These are phyloP conservation scores for Lachancea thermotolerans DNA, from an alignment of 805 yeast species.

Conservation along the genomic window DNA sequence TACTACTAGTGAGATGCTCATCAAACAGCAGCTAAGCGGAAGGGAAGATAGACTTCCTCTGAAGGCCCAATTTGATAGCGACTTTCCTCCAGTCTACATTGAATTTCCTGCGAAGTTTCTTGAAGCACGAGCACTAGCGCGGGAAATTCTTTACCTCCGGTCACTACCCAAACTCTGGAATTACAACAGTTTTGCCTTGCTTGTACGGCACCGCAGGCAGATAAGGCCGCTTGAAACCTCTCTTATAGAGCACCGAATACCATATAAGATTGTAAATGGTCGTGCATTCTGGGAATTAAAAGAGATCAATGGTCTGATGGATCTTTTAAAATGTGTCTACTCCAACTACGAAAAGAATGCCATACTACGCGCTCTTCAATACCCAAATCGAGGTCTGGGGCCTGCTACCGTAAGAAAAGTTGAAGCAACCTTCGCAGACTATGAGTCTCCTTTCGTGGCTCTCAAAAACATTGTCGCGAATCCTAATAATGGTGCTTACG, in stretches of 20 bases:
- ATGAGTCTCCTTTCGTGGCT: slow-evolving; percentile 5
- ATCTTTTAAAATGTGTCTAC: slow-evolving; percentile 56
- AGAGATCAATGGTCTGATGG: slow-evolving; percentile 58
- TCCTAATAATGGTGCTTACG: slow-evolving; percentile 3
- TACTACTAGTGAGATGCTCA: slow-evolving; percentile 54
- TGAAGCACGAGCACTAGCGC: slow-evolving; percentile 56
- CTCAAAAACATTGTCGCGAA: slow-evolving; percentile 14
- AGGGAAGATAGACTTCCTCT: slow-evolving; percentile 38
- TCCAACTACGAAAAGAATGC: slow-evolving; percentile 58
- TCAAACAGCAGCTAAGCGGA: slow-evolving; percentile 46
- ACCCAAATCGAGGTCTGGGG: slow-evolving; percentile 68
- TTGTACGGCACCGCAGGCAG: slow-evolving; percentile 59
- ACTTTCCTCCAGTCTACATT: slow-evolving; percentile 43
- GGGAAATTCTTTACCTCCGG: slow-evolving; percentile 45
- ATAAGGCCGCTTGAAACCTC: slow-evolving; percentile 61
- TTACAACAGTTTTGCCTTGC: slow-evolving; percentile 61
- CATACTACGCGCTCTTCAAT: slow-evolving; percentile 46
- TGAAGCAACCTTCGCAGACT: slow-evolving; percentile 3
- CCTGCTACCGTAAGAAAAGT: slow-evolving; percentile 38
- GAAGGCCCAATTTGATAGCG: slow-evolving; percentile 38
- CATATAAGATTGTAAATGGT: slow-evolving; percentile 66
- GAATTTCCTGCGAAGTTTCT: slow-evolving; percentile 35
- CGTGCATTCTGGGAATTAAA: slow-evolving; percentile 71
- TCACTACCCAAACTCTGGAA: slow-evolving; percentile 40
- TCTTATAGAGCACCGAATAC: slow-evolving; percentile 47